Conservation (phyloP, 2,329 filamentous ascomycete genomes). For the Incumbomyces lentus region DNA sequence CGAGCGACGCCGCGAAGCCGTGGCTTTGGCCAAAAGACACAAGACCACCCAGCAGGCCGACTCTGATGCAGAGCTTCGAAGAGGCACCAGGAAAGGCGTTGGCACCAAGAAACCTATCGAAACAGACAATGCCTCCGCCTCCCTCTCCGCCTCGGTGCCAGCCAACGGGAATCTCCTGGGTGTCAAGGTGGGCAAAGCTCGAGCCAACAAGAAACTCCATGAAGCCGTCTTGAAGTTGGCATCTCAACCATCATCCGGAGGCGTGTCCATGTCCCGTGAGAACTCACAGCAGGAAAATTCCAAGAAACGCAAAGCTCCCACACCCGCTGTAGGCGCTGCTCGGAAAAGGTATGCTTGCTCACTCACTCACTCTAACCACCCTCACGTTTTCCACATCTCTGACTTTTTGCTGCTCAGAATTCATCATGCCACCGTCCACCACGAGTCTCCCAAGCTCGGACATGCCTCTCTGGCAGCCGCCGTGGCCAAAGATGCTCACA, state of each 20-base stretch:
- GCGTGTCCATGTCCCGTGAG: constrained; percentile 20
- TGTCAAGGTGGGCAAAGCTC: constrained; percentile 51
- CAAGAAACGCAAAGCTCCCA: constrained; percentile 25
- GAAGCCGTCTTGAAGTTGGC: constrained; percentile 57
- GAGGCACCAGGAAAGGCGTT: constrained; percentile 42
- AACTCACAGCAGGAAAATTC: constrained; percentile 20
- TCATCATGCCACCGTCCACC: constrained; percentile 31
- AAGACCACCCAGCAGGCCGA: constrained; percentile 53
- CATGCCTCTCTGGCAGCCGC: constrained; percentile 64
- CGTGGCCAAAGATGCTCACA: constrained; percentile 48
- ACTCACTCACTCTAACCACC: background rate
- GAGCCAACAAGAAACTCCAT: constrained; percentile 39
- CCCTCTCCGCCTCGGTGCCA: no score
- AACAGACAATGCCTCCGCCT: no score
- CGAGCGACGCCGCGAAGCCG: constrained; percentile 72
- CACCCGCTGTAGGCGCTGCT: constrained; percentile 17
- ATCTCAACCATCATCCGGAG: constrained; percentile 30
- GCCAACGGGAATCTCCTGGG: no score
- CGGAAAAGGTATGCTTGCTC: constrained; percentile 63
- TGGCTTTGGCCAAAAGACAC: constrained; percentile 60
- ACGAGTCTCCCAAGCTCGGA: constrained; percentile 59
- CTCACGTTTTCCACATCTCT: background rate
- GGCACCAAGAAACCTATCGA: constrained; percentile 44
- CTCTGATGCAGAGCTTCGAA: constrained; percentile 65
- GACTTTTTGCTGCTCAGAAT: constrained; percentile 9